phyloP scores from a whole-genome alignment of 2,329 filamentous ascomycete species.

The Coniochaeta ligniaria region DNA sequence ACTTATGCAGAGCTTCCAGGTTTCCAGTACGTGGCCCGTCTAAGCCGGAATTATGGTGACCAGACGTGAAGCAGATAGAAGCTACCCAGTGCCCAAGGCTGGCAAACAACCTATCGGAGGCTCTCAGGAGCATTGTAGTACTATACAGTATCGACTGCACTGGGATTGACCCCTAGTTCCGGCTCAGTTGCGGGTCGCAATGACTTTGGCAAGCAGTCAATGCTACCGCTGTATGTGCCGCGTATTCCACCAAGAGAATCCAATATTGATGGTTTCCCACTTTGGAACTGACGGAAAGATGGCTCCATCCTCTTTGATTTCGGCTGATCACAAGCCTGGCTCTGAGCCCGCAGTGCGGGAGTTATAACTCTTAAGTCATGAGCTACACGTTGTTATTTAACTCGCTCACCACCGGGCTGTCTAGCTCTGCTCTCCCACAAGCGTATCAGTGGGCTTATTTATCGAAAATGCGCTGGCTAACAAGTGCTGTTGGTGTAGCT shows the following conservation, averaged over 20 bases:
- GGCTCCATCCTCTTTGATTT: slow-evolving; percentile 5
- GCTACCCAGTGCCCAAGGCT: not conserved
- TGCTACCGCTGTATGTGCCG: not conserved
- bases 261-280: slow-evolving; percentile 6
- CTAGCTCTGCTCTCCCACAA: not conserved
- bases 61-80: not conserved
- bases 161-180: not conserved
- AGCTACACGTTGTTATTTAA: not conserved
- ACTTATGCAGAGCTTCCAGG: not conserved
- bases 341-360: not conserved
- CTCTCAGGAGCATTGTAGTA: not conserved
- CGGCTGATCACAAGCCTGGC: not conserved
- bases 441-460: not conserved
- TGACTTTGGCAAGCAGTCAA: not conserved
- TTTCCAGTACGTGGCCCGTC: not conserved
- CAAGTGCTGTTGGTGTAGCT: slow-evolving; percentile 15
- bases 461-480: slow-evolving; percentile 23
- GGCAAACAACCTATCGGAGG: not conserved
- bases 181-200: not conserved
- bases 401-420: not conserved
- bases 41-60: not conserved
- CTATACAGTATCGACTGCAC: not conserved
- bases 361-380: not conserved
- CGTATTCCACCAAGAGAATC: slow-evolving; percentile 1
- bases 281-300: slow-evolving; percentile 12